These are phyloP conservation scores for Drechslera avenae DNA, from an alignment of 2,329 filamentous ascomycete genomes.

Conservation along the genomic window DNA sequence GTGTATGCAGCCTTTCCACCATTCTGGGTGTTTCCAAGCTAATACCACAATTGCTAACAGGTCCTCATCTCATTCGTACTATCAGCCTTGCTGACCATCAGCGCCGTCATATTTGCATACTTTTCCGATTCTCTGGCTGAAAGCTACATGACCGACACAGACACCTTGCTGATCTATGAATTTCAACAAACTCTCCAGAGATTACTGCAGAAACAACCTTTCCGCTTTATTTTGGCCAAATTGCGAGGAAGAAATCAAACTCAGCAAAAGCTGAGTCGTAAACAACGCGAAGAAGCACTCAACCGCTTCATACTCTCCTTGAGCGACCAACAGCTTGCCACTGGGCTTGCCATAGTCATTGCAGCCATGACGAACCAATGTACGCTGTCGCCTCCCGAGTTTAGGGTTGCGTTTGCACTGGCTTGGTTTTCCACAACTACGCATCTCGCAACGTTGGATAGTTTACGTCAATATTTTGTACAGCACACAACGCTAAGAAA, in stretches of 20 bases:
- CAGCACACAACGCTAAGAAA: constrained; percentile 13
- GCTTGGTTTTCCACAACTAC: constrained; percentile 35
- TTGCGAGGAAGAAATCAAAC: neutral
- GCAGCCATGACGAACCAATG: constrained; percentile 24
- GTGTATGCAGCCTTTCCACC: constrained; percentile 9
- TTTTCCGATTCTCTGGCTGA: constrained; percentile 23
- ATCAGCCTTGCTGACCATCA: constrained; percentile 19
- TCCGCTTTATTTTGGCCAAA: neutral
- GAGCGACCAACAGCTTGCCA: constrained; percentile 32
- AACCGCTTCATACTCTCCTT: constrained; percentile 31
- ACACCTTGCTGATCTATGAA: constrained; percentile 13
- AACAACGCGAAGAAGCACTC: constrained; percentile 19
- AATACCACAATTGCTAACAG: neutral
- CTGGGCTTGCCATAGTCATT: constrained; percentile 27
- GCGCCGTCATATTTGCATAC: constrained; percentile 20
- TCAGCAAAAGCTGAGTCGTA: constrained; percentile 9
- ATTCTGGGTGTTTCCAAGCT: neutral
- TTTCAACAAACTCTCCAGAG: neutral
- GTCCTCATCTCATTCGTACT: constrained; percentile 19
- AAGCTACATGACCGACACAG: constrained; percentile 15
- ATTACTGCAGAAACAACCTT: neutral
- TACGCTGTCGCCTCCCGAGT: constrained; percentile 20
- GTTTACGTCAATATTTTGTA: constrained; percentile 22
- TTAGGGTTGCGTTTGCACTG: constrained; percentile 20
- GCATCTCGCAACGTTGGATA: constrained; percentile 26